Evolutionary conservation across 192 early-diverging fungal genomes (phyloP).

Genomic region (Phlyctochytrium planicorne): DNA sequence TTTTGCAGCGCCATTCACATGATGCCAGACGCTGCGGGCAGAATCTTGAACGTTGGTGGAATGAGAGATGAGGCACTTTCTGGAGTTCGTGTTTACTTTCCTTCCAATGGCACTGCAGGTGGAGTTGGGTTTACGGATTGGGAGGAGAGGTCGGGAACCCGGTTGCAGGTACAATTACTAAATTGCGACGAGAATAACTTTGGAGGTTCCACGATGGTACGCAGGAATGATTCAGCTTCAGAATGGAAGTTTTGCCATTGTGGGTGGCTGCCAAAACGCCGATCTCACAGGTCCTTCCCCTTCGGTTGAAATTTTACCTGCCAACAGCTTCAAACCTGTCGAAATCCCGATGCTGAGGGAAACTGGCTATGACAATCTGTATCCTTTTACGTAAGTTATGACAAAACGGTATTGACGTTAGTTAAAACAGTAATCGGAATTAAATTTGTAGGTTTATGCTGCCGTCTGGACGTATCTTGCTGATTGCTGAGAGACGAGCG

Average conservation of each 20-base stretch:
- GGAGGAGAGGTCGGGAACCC: neutral
- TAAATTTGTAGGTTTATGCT: constrained; percentile 4
- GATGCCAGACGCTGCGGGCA: constrained; percentile 3
- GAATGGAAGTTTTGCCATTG: constrained; percentile 50
- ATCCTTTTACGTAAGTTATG: constrained; percentile 14
- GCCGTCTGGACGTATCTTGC: constrained; percentile 12
- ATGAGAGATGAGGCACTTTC: neutral
- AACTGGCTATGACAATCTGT: constrained; percentile 19
- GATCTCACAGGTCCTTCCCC: neutral
- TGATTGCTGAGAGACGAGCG: constrained; percentile 3
- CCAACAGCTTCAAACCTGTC: constrained; percentile 8
- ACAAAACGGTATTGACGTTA: too few species aligned
- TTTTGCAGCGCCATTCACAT: constrained; percentile 8
- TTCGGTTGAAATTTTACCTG: constrained; percentile 8
- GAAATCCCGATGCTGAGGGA: neutral
- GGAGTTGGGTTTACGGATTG: neutral
- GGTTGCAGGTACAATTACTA: too few species aligned
- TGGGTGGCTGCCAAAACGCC: constrained; percentile 44
- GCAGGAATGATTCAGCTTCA: constrained; percentile 20
- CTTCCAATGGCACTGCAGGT: neutral
- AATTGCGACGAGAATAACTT: too few species aligned
- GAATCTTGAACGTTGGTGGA: constrained; percentile 8
- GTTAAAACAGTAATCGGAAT: too few species aligned
- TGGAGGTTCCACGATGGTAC: constrained; percentile 21
- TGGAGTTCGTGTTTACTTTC: neutral